phyloP scores from a whole-genome alignment of 2,329 filamentous ascomycete genomes.

The Penicillium verrucosum region DNA sequence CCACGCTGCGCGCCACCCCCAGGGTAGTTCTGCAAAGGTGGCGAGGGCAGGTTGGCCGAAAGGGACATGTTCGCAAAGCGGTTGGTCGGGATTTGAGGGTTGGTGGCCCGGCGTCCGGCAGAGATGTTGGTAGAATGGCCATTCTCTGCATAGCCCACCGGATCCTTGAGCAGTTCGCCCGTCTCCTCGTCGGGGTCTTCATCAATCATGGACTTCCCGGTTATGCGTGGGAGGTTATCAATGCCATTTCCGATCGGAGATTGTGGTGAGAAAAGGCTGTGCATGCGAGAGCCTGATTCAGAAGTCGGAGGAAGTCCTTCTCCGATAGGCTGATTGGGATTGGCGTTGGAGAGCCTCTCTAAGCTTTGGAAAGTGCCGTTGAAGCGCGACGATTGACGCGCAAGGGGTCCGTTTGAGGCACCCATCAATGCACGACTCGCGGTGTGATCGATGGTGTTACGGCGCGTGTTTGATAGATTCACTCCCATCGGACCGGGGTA shows the following conservation, averaged over 20 bases:
- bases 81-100: slow-evolving; percentile 66
- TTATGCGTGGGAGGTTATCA: slow-evolving; percentile 50
- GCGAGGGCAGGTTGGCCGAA: slow-evolving; percentile 61
- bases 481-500: slow-evolving; percentile 42
- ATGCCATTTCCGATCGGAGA: slow-evolving; percentile 57
- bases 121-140: slow-evolving; percentile 48
- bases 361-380: slow-evolving; percentile 60
- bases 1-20: slow-evolving; percentile 48
- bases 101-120: slow-evolving; percentile 63
- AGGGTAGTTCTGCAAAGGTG: slow-evolving; percentile 55
- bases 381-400: slow-evolving; percentile 57
- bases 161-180: slow-evolving; percentile 60
- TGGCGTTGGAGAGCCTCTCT: slow-evolving; percentile 55
- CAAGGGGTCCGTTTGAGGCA: slow-evolving; percentile 40
- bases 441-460: slow-evolving; percentile 55
- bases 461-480: slow-evolving; percentile 37
- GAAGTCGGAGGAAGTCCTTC: slow-evolving; percentile 51
- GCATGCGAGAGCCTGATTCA: slow-evolving; percentile 49
- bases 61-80: slow-evolving; percentile 69
- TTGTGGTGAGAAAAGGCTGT: slow-evolving; percentile 60
- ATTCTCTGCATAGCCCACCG: slow-evolving; percentile 67
- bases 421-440: slow-evolving; percentile 34
- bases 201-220: slow-evolving; percentile 62
- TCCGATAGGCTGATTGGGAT: slow-evolving; percentile 45
- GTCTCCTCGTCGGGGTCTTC: slow-evolving; percentile 64